A percentile compares a stretch with the other conserved stretches of the same genome.
phyloP scores from a whole-genome alignment of 2,329 filamentous ascomycete species.

The Botrytis sinoallii region DNA sequence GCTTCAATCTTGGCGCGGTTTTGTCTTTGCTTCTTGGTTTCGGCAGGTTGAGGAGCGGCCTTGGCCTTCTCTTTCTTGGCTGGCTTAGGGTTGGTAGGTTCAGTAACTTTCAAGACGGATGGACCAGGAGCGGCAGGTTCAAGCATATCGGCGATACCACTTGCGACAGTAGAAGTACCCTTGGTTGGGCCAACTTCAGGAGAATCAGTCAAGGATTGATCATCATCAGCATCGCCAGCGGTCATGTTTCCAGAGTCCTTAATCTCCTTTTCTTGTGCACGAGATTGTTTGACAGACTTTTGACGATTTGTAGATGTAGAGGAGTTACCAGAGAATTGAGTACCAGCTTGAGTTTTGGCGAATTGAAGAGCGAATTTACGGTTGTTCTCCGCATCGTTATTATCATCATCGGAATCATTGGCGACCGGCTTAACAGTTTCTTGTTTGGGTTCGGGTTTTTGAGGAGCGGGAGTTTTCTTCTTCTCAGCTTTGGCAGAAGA shows the following conservation, averaged over 20 bases:
- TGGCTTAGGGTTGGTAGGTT: slow-evolving; percentile 53
- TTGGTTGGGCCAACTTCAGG: slow-evolving; percentile 57
- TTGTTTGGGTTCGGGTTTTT: slow-evolving; percentile 13
- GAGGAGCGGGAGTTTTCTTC: slow-evolving; percentile 26
- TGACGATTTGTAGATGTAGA: slow-evolving; percentile 38
- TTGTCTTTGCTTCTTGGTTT: slow-evolving; percentile 95
- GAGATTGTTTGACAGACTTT: slow-evolving; percentile 69
- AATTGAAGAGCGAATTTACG: slow-evolving; percentile 76
- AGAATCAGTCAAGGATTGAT: slow-evolving; percentile 68
- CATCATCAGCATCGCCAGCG: slow-evolving; percentile 74
- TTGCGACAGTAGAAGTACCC: slow-evolving; percentile 38
- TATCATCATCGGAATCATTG: slow-evolving; percentile 36
- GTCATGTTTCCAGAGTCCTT: slow-evolving; percentile 47
- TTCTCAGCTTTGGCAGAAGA: slow-evolving; percentile 26
- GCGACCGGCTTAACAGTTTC: slow-evolving; percentile 9
- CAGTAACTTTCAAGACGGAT: slow-evolving; percentile 74
- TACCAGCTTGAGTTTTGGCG: slow-evolving; percentile 65
- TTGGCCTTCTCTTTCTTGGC: slow-evolving; percentile 61
- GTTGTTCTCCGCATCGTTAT: slow-evolving; percentile 56
- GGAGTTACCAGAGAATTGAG: slow-evolving; percentile 54
- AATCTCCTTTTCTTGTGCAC: slow-evolving; percentile 50
- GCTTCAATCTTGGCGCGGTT: slow-evolving; percentile 86
- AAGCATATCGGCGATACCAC: slow-evolving; percentile 83
- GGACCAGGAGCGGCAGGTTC: slow-evolving; percentile 67
- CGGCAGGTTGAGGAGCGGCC: slow-evolving; percentile 58